phyloP scores from a whole-genome alignment of 139 green algal species.

The Picochlorum sp. region DNA sequence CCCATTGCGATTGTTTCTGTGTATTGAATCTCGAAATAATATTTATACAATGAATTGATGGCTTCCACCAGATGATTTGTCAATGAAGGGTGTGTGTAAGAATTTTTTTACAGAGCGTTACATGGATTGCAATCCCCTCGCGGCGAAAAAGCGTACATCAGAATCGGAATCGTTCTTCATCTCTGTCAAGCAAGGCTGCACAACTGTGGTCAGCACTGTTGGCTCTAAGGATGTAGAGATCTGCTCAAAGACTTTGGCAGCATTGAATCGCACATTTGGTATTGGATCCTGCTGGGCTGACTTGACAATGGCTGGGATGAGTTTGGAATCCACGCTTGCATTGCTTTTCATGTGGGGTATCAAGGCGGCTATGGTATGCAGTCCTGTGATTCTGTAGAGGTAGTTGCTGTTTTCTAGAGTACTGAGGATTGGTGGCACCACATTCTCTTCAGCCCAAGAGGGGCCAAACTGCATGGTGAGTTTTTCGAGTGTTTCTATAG shows the following conservation, averaged over 20 bases:
- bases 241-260: slow-evolving; percentile 80
- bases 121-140: slow-evolving; percentile 42
- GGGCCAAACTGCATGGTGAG: slow-evolving; percentile 88
- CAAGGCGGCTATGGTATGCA: slow-evolving; percentile 71
- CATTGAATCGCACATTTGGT: slow-evolving; percentile 93
- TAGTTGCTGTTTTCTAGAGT: slow-evolving; percentile 78
- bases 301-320: slow-evolving; percentile 82
- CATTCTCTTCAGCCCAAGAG: slow-evolving; percentile 83
- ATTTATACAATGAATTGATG: too few species aligned
- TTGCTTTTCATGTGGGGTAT: slow-evolving; percentile 71
- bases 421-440: slow-evolving; percentile 55
- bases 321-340: slow-evolving; percentile 54
- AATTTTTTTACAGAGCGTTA: background rate
- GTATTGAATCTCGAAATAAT: too few species aligned
- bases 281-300: slow-evolving; percentile 57
- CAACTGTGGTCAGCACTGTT: slow-evolving; percentile 48
- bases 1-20: too few species aligned
- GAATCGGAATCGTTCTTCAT: slow-evolving; percentile 77
- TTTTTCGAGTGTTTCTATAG: slow-evolving; percentile 74
- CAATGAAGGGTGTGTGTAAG: too few species aligned
- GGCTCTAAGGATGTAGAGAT: slow-evolving; percentile 66
- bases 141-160: slow-evolving; percentile 89
- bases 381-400: slow-evolving; percentile 92
- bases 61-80: too few species aligned
- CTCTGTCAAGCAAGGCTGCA: slow-evolving; percentile 77